Conservation (phyloP, 1,284 basidiomycete species). For the Vanrija pseudolonga region DNA sequence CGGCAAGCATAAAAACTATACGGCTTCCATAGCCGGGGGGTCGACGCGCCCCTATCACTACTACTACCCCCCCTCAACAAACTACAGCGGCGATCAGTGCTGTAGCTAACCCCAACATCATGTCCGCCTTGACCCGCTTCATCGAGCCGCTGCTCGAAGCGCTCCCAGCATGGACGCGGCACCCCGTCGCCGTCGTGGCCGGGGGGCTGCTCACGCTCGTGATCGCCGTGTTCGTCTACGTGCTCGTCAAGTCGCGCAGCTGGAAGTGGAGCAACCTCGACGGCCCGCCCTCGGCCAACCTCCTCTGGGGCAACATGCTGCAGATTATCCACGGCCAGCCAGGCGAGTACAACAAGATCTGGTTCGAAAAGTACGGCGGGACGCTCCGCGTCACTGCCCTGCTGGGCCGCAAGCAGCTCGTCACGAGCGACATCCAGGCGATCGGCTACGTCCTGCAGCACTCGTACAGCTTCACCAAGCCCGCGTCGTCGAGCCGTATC, state of each 20-base stretch:
- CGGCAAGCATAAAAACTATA: too few relatives aligned
- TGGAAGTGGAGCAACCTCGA: neutral
- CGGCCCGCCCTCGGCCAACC: neutral
- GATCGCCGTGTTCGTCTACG: neutral
- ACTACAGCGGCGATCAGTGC: too few relatives aligned
- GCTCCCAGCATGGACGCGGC: neutral
- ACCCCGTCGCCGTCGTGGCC: neutral
- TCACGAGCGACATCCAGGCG: constrained; percentile 57
- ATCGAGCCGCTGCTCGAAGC: too few relatives aligned
- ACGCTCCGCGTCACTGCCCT: neutral
- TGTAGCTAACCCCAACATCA: too few relatives aligned
- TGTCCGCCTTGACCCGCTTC: too few relatives aligned
- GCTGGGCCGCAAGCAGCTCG: too few relatives aligned
- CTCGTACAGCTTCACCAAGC: constrained; percentile 64
- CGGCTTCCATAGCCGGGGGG: too few relatives aligned
- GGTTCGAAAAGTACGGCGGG: neutral
- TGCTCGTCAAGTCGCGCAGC: neutral
- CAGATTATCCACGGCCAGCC: neutral
- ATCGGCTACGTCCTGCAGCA: constrained; percentile 60
- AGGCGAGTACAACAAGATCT: neutral
- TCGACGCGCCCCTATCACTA: too few relatives aligned
- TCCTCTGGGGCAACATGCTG: neutral
- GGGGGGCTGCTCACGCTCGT: neutral
- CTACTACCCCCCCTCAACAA: too few relatives aligned
- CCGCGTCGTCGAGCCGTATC: constrained; percentile 51